These are phyloP conservation scores for Magnaporthales sp. DNA, from an alignment of 2,329 filamentous ascomycete genomes.

Conservation along the genomic window DNA sequence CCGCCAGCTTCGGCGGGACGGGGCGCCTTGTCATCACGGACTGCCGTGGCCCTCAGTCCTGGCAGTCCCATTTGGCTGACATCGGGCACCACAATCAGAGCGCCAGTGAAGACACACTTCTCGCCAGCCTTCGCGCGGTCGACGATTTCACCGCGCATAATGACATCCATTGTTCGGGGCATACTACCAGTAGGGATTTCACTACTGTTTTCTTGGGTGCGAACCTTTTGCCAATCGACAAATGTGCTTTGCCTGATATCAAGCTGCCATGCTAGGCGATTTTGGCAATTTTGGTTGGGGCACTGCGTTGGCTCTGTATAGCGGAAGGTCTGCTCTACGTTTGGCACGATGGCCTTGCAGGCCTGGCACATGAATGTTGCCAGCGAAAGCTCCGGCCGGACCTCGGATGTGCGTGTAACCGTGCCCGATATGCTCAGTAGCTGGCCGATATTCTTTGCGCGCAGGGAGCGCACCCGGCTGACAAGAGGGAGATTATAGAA, in stretches of 20 bases:
- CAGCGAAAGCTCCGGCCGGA: constrained; percentile 83
- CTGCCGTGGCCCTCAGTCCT: constrained; percentile 72
- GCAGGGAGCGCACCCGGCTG: constrained; percentile 74
- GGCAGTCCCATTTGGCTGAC: constrained; percentile 91
- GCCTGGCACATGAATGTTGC: constrained; percentile 88
- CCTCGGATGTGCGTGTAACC: constrained; percentile 93
- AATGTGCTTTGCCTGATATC: constrained; percentile 97
- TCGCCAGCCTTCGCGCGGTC: constrained; percentile 95
- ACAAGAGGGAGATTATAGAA: constrained; percentile 91
- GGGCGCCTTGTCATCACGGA: constrained; percentile 67
- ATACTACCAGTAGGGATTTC: constrained; percentile 98
- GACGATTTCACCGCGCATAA: constrained; percentile 92
- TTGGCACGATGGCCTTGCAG: constrained; percentile 76
- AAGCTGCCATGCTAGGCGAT: constrained; percentile 89
- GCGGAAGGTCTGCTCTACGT: constrained; percentile 94
- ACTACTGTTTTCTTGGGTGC: constrained; percentile 95
- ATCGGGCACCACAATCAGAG: constrained; percentile 91
- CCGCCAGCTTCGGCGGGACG: constrained; percentile 70
- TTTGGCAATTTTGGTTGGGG: constrained; percentile 78
- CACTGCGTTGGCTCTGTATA: constrained; percentile 97
- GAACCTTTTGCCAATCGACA: constrained; percentile 98
- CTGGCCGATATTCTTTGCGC: constrained; percentile 85
- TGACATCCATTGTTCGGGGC: constrained; percentile 96
- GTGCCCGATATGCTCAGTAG: constrained; percentile 94
- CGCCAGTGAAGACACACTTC: constrained; percentile 96